Evolutionary conservation across 371 early-diverging fungal species (phyloP).

Genomic region (Haplosporangium sp.): DNA sequence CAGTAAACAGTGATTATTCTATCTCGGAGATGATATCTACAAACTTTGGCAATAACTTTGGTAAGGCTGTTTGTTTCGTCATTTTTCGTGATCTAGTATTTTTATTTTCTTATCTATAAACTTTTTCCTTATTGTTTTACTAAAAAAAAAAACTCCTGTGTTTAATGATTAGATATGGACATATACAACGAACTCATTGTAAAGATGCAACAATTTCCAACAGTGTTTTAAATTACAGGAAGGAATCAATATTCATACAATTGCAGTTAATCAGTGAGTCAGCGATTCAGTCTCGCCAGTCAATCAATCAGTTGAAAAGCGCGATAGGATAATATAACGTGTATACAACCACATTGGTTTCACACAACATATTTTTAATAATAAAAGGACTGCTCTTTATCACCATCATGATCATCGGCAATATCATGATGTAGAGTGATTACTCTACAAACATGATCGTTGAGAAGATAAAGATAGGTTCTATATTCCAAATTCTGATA

Average conservation of each 20-base stretch:
- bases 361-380: too few relatives aligned
- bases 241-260: not conserved
- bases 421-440: not conserved
- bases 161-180: slow-evolving; percentile 28
- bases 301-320: too few relatives aligned
- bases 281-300: too few relatives aligned
- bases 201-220: slow-evolving; percentile 43
- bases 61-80: slow-evolving; percentile 13
- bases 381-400: too few relatives aligned
- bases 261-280: not conserved
- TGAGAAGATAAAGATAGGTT: slow-evolving; percentile 5
- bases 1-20: slow-evolving; percentile 26
- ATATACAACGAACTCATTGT: slow-evolving; percentile 27
- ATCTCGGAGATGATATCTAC: slow-evolving; percentile 30
- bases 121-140: not conserved
- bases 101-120: not conserved
- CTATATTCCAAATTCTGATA: slow-evolving; percentile 24
- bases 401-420: too few relatives aligned
- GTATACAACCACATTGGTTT: too few relatives aligned
- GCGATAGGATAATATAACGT: too few relatives aligned
- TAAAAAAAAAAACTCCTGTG: too few relatives aligned
- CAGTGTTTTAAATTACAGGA: slow-evolving; percentile 15
- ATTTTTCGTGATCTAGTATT: not conserved
- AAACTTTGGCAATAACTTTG: slow-evolving; percentile 45
- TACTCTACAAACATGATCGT: too few relatives aligned